Evolutionary conservation across 345 rosid species (phyloP).

Genomic region (Melastoma malabathricum): DNA sequence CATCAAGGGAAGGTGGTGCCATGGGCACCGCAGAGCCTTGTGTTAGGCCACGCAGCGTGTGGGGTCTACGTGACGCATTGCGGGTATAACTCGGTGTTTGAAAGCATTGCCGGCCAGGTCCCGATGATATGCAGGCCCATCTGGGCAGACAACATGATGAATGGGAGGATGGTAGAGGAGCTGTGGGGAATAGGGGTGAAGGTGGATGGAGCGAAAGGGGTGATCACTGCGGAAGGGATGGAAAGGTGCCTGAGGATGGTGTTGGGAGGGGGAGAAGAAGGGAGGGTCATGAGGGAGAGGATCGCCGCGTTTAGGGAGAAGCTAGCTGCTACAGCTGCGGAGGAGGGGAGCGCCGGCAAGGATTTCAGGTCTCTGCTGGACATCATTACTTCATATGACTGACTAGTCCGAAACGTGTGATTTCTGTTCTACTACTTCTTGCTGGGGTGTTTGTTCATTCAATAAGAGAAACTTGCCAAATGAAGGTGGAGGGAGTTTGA

Average conservation of each 20-base stretch:
- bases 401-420: too few species aligned
- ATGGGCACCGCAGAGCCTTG: conserved; percentile 48
- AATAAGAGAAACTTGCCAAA: too few species aligned
- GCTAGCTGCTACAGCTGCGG: conserved; percentile 19
- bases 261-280: conserved; percentile 16
- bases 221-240: conserved; percentile 19
- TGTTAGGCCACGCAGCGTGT: conserved; percentile 28
- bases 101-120: conserved; percentile 36
- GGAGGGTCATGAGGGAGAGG: conserved; percentile 25
- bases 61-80: conserved; percentile 36
- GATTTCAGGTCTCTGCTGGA: conserved; percentile 15
- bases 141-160: conserved; percentile 37
- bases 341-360: conserved; percentile 10
- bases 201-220: conserved; percentile 13
- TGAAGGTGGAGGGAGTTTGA: too few species aligned
- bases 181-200: conserved; percentile 39
- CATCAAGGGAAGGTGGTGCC: conserved; percentile 36
- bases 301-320: conserved; percentile 10
- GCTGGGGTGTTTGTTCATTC: too few species aligned
- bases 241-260: conserved; percentile 23
- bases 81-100: conserved; percentile 42
- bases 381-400: too few species aligned
- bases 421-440: too few species aligned
- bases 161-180: conserved; percentile 33
- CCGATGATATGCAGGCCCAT: conserved; percentile 52